Conservation (phyloP, 441 rosid species). For the Pelargonium australe region DNA sequence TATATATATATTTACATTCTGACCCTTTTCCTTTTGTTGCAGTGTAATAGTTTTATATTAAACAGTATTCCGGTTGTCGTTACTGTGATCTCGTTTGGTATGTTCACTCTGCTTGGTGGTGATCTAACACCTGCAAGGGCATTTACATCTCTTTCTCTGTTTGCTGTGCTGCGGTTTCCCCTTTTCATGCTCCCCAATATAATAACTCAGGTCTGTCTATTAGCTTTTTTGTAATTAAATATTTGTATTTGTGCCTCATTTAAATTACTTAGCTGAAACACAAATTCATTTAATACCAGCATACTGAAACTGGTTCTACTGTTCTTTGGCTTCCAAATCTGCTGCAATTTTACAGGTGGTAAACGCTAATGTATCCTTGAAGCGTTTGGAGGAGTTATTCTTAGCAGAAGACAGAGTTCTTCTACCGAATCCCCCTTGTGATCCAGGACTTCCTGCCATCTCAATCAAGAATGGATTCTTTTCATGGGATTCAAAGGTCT, state of each 20-base stretch:
- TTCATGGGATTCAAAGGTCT: conserved; percentile 96
- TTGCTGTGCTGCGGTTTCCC: conserved; percentile 95
- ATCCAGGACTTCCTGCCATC: conserved; percentile 66
- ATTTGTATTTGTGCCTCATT: neutral
- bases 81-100: conserved; percentile 86
- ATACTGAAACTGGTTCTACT: conserved; percentile 13
- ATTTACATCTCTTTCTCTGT: conserved; percentile 91
- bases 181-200: conserved; percentile 91
- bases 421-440: conserved; percentile 85
- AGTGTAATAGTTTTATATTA: conserved; percentile 74
- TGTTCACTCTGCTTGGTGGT: conserved; percentile 97
- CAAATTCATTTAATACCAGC: neutral
- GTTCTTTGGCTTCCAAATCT: conserved; percentile 16
- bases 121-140: conserved; percentile 98
- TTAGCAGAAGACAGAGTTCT: conserved; percentile 88
- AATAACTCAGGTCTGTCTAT: conserved; percentile 73
- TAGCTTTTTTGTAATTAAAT: conserved; percentile 10
- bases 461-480: conserved; percentile 82
- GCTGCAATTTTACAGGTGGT: conserved; percentile 49
- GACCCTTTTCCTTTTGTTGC: conserved; percentile 36
- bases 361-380: conserved; percentile 87
- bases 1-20: conserved; percentile 8
- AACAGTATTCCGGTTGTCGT: conserved; percentile 90
- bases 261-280: neutral
- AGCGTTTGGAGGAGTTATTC: conserved; percentile 90